Evolutionary conservation across 192 early-diverging fungal genomes (phyloP), one percentile per base, ranked within the genome.

Genomic region (Phycomyces blakesleeanus): DNA sequence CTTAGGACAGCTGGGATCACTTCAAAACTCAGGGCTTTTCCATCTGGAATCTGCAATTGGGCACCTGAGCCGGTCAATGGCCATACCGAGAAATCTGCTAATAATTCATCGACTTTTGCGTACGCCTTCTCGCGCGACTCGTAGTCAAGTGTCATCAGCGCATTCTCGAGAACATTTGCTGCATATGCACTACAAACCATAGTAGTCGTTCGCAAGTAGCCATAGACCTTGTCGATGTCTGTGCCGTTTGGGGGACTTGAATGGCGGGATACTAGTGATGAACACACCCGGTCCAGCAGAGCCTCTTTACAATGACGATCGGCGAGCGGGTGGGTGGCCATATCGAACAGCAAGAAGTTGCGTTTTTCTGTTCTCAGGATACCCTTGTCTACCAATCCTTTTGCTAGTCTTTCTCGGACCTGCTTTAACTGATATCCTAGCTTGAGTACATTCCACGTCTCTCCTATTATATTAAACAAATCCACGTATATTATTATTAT

Each of bases 361-460:
- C 91, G 84, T 68, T 96, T 95, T 70, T 95, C 95, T n/a, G 95
- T 98, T 42, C 94, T 78, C 40, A 98, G 72, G 29, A 98, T 89
- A 21, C 95, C 95, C 74, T 98, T 98, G 76, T 98, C 95, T 15
- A 98, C 95, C 34, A 98, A 74, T 6, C 94, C 95, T 71, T 98
- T 98, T 29, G 92, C 91, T 41, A 98, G 82, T 21, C 95, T 81
- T 71, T 98, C 95, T 14, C 95, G 85, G 5, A 98, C 95, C 78
- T 97, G 93, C 73, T 96, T 96, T 22, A 98, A 81, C 77, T 98
- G 95, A 69, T 92, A 96, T 29, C 91, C 91, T 65, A 95, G 91
- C 74, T 95, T 96, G 73, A 92, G 82, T n/a, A 98, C 82, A 75
- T 96, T 96, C 95, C 95, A 98, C 14, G 95, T 98, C 84, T 98